Evolutionary conservation across 441 rosid species (phyloP).

Genomic region (Jatropha podagrica): DNA sequence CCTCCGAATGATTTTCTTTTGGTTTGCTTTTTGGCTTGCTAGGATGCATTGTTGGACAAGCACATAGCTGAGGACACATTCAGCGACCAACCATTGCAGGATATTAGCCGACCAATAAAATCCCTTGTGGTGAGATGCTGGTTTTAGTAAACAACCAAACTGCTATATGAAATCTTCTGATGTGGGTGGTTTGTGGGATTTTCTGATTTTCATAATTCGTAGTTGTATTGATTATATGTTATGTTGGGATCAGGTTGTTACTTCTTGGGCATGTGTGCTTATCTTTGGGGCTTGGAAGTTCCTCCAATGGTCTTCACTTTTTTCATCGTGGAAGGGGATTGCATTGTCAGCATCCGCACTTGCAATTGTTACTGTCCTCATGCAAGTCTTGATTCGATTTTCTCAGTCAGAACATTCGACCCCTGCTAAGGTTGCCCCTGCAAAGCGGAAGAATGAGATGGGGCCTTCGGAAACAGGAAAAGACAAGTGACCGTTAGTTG

Average conservation of each 20-base stretch:
- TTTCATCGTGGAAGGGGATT: constrained; percentile 90
- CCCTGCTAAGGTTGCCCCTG: constrained; percentile 73
- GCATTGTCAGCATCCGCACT: constrained; percentile 49
- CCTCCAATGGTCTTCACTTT: constrained; percentile 75
- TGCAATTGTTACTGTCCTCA: constrained; percentile 65
- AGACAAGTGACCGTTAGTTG: constrained; percentile 39
- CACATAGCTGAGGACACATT: constrained; percentile 77
- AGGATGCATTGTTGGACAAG: constrained; percentile 90
- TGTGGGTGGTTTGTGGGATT: not conserved
- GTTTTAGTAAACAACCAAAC: not conserved
- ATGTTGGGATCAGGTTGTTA: constrained; percentile 56
- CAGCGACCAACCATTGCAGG: constrained; percentile 67
- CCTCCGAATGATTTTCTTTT: constrained; percentile 14
- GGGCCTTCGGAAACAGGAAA: constrained; percentile 31
- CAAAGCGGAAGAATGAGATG: constrained; percentile 43
- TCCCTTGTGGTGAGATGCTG: constrained; percentile 65
- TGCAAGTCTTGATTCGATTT: constrained; percentile 82
- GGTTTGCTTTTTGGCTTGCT: constrained; percentile 20
- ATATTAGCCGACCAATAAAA: constrained; percentile 71
- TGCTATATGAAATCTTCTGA: not conserved
- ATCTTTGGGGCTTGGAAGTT: constrained; percentile 64
- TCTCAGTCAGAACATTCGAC: constrained; percentile 95
- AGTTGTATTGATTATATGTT: not conserved
- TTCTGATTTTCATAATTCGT: not conserved
- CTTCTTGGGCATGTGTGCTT: constrained; percentile 63